Conservation (phyloP, 1,284 basidiomycete species). For the Ganoderma sp. region DNA sequence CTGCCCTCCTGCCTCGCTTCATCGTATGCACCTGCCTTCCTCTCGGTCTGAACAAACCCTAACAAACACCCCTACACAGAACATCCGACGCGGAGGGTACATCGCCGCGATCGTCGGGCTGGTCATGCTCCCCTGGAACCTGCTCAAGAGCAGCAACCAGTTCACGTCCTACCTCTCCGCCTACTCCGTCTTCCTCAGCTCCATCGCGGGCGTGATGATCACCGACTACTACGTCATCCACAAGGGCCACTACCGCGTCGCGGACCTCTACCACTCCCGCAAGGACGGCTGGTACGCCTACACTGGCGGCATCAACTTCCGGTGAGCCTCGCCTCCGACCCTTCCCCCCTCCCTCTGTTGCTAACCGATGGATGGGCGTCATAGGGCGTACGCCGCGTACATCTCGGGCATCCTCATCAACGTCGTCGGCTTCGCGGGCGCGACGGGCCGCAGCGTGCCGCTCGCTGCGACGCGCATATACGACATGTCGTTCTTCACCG, state of each 20-base stretch:
- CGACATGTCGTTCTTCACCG: slow-evolving; percentile 80
- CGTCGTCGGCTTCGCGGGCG: slow-evolving; percentile 75
- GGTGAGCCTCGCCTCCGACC: slow-evolving; percentile 43
- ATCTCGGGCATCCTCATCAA: slow-evolving; percentile 83
- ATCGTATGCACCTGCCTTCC: slow-evolving; percentile 52
- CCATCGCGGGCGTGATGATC: slow-evolving; percentile 85
- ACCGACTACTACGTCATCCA: slow-evolving; percentile 84
- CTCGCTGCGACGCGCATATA: slow-evolving; percentile 72
- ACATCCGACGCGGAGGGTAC: slow-evolving; percentile 85
- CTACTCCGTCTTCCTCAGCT: slow-evolving; percentile 83
- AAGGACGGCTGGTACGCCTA: slow-evolving; percentile 78
- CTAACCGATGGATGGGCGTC: background rate
- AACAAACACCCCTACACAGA: slow-evolving; percentile 45
- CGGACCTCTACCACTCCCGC: slow-evolving; percentile 69
- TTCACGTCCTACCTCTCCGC: slow-evolving; percentile 87
- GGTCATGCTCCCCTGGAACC: slow-evolving; percentile 81
- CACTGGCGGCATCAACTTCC: slow-evolving; percentile 75
- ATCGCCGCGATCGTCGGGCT: slow-evolving; percentile 78
- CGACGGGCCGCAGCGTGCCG: slow-evolving; percentile 64
- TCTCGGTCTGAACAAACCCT: background rate
- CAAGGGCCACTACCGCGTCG: slow-evolving; percentile 73
- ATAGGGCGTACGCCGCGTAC: slow-evolving; percentile 74
- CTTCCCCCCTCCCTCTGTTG: background rate
- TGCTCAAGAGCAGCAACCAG: slow-evolving; percentile 75
- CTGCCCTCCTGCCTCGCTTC: slow-evolving; percentile 79